These are phyloP conservation scores for Rhodotorula sp. DNA, from an alignment of 1,284 basidiomycete species.

Conservation along the genomic window DNA sequence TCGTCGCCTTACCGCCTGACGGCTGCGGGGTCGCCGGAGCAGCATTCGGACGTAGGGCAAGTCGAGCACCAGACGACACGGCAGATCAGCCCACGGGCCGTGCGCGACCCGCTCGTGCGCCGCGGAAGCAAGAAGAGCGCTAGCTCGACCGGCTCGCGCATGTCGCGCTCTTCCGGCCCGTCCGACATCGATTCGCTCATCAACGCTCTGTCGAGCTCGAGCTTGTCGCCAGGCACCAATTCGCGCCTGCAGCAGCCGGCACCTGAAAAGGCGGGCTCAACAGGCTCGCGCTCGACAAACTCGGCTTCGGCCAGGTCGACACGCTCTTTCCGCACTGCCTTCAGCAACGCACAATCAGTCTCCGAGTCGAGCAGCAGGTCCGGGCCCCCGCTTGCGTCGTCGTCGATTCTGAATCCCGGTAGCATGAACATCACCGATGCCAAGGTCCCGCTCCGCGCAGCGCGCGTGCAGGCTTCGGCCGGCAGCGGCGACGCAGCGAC, in stretches of 20 bases:
- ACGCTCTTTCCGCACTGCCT: slow-evolving; percentile 12
- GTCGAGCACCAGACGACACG: no score
- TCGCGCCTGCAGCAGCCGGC: no score
- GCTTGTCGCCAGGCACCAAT: no score
- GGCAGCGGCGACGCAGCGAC: not conserved
- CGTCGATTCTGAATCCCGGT: not conserved
- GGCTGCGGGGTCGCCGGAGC: no score
- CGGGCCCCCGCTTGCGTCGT: no score
- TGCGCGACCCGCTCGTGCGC: not conserved
- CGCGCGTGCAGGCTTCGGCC: slow-evolving; percentile 4
- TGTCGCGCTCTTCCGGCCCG: slow-evolving; percentile 5
- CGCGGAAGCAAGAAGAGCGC: slow-evolving; percentile 9
- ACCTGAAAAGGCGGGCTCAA: not conserved
- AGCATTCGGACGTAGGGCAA: no score
- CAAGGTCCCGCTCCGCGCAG: slow-evolving; percentile 32
- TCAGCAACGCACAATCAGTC: not conserved
- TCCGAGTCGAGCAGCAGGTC: not conserved
- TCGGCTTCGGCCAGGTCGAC: slow-evolving; percentile 7
- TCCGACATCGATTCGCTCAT: slow-evolving; percentile 45
- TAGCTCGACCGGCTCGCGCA: slow-evolving; percentile 10
- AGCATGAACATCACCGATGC: slow-evolving; percentile 7
- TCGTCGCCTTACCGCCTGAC: no score
- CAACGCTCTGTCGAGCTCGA: slow-evolving; percentile 37
- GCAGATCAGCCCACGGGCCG: not conserved
- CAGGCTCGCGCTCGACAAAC: not conserved